phyloP scores from a whole-genome alignment of 805 yeast genomes.

The Myxozyma neglecta region DNA sequence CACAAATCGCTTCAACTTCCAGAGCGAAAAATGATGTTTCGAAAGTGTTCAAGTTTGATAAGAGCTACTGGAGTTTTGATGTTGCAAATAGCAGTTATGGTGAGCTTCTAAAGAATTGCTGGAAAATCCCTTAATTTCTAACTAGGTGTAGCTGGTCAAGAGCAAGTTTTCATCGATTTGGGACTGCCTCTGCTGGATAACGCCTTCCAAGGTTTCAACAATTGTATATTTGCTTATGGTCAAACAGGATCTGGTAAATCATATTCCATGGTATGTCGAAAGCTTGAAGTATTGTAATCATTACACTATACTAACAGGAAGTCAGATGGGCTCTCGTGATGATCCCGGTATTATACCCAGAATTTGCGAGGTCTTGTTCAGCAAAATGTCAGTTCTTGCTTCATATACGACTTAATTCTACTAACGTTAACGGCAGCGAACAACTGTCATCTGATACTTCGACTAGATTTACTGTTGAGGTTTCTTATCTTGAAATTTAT shows the following conservation, averaged over 20 bases:
- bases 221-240: constrained; percentile 74
- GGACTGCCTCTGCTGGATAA: constrained; percentile 64
- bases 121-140: not conserved
- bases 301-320: not conserved
- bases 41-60: constrained; percentile 26
- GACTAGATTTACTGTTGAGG: constrained; percentile 45
- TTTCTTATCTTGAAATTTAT: constrained; percentile 73
- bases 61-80: constrained; percentile 22
- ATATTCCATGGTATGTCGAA: constrained; percentile 57
- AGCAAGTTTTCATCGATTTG: constrained; percentile 50
- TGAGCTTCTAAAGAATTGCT: constrained; percentile 40
- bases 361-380: constrained; percentile 56
- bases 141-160: constrained; percentile 43
- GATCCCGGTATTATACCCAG: constrained; percentile 68
- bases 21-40: constrained; percentile 14
- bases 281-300: not conserved
- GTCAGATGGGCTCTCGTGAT: constrained; percentile 54
- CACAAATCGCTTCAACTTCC: not conserved
- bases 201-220: constrained; percentile 67
- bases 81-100: constrained; percentile 37
- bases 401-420: not conserved
- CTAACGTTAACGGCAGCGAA: not conserved
- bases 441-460: constrained; percentile 17
- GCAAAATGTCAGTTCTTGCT: constrained; percentile 36
- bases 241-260: constrained; percentile 87